Percentiles rank a stretch among this genome's conserved stretches.
Evolutionary conservation across 306 rosid genomes (phyloP).

Genomic region (Oemleria cerasiformis): DNA sequence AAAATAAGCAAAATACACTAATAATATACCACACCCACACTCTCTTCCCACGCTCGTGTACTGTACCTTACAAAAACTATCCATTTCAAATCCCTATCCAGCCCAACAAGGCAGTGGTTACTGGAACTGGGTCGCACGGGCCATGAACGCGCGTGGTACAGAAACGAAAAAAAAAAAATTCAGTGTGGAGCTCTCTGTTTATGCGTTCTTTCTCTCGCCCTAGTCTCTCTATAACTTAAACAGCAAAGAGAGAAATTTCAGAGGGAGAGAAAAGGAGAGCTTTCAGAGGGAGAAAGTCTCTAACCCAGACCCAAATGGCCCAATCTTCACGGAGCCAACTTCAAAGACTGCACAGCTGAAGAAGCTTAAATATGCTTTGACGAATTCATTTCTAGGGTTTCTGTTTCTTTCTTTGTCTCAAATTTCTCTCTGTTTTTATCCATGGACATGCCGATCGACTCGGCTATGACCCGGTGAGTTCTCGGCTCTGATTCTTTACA

Average conservation of each 20-base stretch:
- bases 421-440: not conserved
- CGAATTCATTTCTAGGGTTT: conserved; percentile 67
- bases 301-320: not conserved
- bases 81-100: not conserved
- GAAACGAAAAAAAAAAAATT: conserved; percentile 9
- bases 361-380: conserved; percentile 12
- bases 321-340: conserved; percentile 21
- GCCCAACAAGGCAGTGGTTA: too few species aligned
- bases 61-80: not conserved
- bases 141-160: conserved; percentile 11
- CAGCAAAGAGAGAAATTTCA: conserved; percentile 12
- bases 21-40: not conserved
- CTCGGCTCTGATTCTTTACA: not conserved
- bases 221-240: conserved; percentile 27
- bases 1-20: conserved; percentile 7
- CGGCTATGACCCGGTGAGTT: conserved; percentile 35
- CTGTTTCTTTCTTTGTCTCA: not conserved
- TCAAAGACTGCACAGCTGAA: not conserved
- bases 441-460: conserved; percentile 20
- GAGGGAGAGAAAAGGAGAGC: conserved; percentile 15
- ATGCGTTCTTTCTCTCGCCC: conserved; percentile 49
- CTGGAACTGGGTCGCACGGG: conserved; percentile 1
- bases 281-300: conserved; percentile 13
- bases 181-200: conserved; percentile 18
- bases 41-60: conserved; percentile 30